A percentile compares a stretch with the other conserved stretches of the same genome.
phyloP scores from a whole-genome alignment of 2,329 filamentous ascomycete species.

The Teratosphaeria gauchensis region DNA sequence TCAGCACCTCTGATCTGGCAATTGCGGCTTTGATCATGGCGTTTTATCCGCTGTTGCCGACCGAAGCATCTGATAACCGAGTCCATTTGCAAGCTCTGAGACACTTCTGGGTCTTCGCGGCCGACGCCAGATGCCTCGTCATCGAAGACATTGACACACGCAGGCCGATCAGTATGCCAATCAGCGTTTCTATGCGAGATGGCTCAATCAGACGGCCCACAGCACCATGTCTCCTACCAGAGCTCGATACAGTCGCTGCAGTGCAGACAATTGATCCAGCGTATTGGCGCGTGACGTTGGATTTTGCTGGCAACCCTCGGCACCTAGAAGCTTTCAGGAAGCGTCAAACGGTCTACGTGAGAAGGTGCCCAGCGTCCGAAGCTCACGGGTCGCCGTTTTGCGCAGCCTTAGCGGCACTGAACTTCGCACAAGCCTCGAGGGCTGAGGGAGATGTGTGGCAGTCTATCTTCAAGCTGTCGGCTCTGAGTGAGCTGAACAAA shows the following conservation, averaged over 20 bases:
- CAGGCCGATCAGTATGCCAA: constrained; percentile 54
- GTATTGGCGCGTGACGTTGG: constrained; percentile 74
- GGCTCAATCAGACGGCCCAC: constrained; percentile 25
- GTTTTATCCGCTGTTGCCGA: constrained; percentile 90
- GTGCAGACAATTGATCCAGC: constrained; percentile 54
- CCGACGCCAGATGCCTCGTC: constrained; percentile 80
- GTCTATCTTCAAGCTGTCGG: constrained; percentile 61
- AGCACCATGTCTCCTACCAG: constrained; percentile 53
- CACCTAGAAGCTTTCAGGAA: constrained; percentile 56
- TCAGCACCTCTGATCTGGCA: constrained; percentile 79
- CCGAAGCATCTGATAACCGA: constrained; percentile 81
- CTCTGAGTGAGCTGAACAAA: constrained; percentile 45
- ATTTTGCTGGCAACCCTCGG: constrained; percentile 55
- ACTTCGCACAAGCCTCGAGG: constrained; percentile 37
- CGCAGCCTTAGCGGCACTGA: constrained; percentile 64
- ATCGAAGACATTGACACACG: constrained; percentile 78
- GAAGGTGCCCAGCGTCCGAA: constrained; percentile 47
- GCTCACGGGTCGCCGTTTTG: constrained; percentile 52
- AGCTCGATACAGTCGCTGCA: constrained; percentile 52
- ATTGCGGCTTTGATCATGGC: constrained; percentile 78
- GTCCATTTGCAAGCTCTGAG: constrained; percentile 93
- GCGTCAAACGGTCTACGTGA: constrained; percentile 65
- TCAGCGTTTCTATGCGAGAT: constrained; percentile 19
- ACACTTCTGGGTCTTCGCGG: constrained; percentile 92
- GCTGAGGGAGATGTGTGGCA: constrained; percentile 44